Base-by-base conservation (phyloP, 345 rosid species). In the Gossypium australe region DNA sequence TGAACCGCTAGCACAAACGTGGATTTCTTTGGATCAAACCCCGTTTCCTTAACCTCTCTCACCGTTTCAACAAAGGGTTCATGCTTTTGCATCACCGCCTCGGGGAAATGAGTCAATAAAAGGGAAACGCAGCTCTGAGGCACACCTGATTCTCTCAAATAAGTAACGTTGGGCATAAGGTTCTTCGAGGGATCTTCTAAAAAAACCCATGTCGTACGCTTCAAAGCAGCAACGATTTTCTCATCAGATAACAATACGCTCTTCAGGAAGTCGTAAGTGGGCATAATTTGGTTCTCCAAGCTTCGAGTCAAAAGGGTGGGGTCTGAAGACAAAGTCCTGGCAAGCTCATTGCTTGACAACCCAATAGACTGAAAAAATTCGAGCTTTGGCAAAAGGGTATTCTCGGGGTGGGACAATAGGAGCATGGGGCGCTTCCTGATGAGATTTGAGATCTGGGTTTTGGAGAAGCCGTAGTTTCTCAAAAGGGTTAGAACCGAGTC, bases 61-160 rank as follows among this genome's bases (percentile, higher is more conserved):
- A 84, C 77, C n/a, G 59, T 76, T 18, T 22, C 62, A 10, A 78
- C 25, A 10, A 88, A 88, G 66, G 71, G 73, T 0, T 67, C 85
- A 11, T 71, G 78, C 71, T 56, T 85, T 29, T 80, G 82, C 86
- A 80, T 81, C 74, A 83, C 47, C 0, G 89, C 87, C 67, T 84
- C 87, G 2, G 92, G 89, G 27, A 83, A 86, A 79, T 88, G 84
- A 12, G 86, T 58, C 67, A 88, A 78, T 6, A 88, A 64, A 14
- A 84, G 77, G 13, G 86, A 38, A 3, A 84, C 61, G 38, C 82
- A 83, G 48, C 82, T 80, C 45, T 74, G 78, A 2, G 88, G 84
- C 1, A 86, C 87, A 1, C 82, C 86, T 0, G 38, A 13, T 66
- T 77, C 83, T 11, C 75, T 34, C 80, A 88, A 77, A 63, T 65